phyloP scores from a whole-genome alignment of 164 flowering plant genomes.

The Cinnamomum micranthum region DNA sequence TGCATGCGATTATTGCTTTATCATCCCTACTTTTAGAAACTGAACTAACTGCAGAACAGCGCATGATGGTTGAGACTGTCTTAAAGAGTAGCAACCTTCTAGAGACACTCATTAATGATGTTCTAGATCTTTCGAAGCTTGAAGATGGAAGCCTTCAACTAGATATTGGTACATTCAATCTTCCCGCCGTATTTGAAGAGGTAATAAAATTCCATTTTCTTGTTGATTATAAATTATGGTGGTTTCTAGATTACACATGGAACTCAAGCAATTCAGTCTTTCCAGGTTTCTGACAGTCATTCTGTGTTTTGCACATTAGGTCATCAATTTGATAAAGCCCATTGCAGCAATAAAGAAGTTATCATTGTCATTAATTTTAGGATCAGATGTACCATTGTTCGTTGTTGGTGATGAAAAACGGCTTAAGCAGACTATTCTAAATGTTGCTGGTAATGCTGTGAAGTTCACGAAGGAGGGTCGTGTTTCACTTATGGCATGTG shows the following conservation, averaged over 20 bases:
- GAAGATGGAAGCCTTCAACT: conserved; percentile 94
- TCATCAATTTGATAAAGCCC: conserved; percentile 73
- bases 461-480: conserved; percentile 83
- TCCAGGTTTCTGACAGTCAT: background rate
- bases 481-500: conserved; percentile 52
- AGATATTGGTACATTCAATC: conserved; percentile 59
- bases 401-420: conserved; percentile 91
- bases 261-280: background rate
- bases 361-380: conserved; percentile 40
- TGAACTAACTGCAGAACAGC: conserved; percentile 82
- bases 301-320: conserved; percentile 35
- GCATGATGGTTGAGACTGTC: conserved; percentile 82
- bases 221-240: background rate
- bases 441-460: conserved; percentile 86
- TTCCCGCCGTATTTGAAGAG: conserved; percentile 64
- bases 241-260: background rate
- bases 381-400: conserved; percentile 70
- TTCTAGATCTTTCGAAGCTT: conserved; percentile 86
- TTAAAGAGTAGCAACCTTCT: conserved; percentile 82
- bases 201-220: conserved; percentile 21
- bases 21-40: conserved; percentile 80
- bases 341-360: conserved; percentile 80
- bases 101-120: conserved; percentile 84
- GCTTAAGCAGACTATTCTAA: conserved; percentile 68
- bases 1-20: conserved; percentile 89